phyloP scores from a whole-genome alignment of 2,329 filamentous ascomycete genomes.

The Alternaria arbusti region DNA sequence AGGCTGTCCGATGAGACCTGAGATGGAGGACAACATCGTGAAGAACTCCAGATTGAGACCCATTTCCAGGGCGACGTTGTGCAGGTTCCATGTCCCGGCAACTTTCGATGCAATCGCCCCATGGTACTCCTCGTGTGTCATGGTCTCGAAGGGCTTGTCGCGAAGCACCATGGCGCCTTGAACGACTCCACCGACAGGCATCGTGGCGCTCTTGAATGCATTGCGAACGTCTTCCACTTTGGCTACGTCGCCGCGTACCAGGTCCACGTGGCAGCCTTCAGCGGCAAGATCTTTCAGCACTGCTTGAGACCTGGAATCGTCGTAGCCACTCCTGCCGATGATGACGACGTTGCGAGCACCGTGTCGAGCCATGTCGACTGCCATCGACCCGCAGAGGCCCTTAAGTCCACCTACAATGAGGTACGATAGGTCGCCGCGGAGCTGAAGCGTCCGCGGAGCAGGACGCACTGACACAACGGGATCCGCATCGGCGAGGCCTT shows the following conservation, averaged over 20 bases:
- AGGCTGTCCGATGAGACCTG: conserved; percentile 22
- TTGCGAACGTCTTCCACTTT: conserved; percentile 1
- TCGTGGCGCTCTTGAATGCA: not conserved
- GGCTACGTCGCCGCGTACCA: conserved; percentile 10
- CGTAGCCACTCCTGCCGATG: conserved; percentile 16
- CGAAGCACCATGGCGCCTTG: not conserved
- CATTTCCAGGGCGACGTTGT: conserved; percentile 11
- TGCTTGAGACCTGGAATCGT: not conserved
- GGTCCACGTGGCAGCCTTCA: conserved; percentile 12
- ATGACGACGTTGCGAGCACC: conserved; percentile 24
- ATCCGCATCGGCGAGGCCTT: not conserved
- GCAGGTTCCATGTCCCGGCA: conserved; percentile 33
- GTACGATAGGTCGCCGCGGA: conserved; percentile 15
- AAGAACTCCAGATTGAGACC: conserved; percentile 46
- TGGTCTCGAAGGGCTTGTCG: conserved; percentile 14
- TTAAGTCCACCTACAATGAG: conserved; percentile 30
- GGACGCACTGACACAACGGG: not conserved
- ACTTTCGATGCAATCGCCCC: conserved; percentile 19
- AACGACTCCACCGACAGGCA: conserved; percentile 15
- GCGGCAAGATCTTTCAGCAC: conserved; percentile 9
- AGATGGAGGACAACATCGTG: conserved; percentile 44
- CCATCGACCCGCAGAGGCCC: conserved; percentile 23
- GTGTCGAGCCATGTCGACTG: conserved; percentile 22
- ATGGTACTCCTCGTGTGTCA: conserved; percentile 20
- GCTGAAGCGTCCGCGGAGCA: not conserved